Percentiles rank a stretch among this genome's conserved stretches.
Conservation (phyloP, 345 rosid genomes). For the Limnanthes douglasii region DNA sequence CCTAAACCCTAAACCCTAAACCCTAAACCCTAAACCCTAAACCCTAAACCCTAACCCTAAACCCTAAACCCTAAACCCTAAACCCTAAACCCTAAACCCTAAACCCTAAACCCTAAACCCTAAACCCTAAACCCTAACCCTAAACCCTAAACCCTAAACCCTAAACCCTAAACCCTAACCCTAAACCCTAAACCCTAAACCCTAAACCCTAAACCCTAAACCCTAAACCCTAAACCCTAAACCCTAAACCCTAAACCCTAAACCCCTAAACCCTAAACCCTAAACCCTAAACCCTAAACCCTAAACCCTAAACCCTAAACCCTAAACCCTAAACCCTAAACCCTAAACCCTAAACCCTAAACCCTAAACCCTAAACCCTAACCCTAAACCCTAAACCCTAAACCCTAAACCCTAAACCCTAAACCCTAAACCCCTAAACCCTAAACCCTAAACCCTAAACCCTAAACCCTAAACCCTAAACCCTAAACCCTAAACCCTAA, state of each 20-base stretch:
- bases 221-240: neutral
- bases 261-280: too few relatives aligned
- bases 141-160: neutral
- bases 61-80: slow-evolving; percentile 1
- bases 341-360: slow-evolving; percentile 4
- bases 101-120: neutral
- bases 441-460: slow-evolving; percentile 4
- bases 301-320: slow-evolving; percentile 4
- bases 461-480: slow-evolving; percentile 1
- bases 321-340: slow-evolving; percentile 4
- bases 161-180: neutral
- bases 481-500: slow-evolving; percentile 2
- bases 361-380: slow-evolving; percentile 4
- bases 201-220: neutral
- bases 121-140: neutral
- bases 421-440: too few relatives aligned
- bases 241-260: neutral
- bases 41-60: neutral
- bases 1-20: neutral
- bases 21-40: slow-evolving; percentile 1
- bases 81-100: neutral
- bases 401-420: slow-evolving; percentile 1
- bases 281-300: slow-evolving; percentile 2
- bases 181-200: slow-evolving; percentile 1
- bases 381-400: slow-evolving; percentile 1